Conservation (phyloP, 352 stramenopile species). For the Pythium phragmitis region DNA sequence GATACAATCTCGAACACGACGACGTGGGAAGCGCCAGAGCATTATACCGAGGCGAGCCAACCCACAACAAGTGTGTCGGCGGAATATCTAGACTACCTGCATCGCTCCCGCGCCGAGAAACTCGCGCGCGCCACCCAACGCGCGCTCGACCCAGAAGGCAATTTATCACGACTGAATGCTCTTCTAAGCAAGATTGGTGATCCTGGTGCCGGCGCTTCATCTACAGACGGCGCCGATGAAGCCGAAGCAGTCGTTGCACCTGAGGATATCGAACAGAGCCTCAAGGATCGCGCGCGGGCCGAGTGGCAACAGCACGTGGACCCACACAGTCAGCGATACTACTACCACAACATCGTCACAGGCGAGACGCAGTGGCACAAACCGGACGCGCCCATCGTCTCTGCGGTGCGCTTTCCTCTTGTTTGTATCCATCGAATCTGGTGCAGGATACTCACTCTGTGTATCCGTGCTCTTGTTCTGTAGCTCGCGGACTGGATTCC, state of each 20-base stretch:
- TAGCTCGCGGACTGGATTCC: conserved; percentile 82
- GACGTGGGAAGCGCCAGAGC: conserved; percentile 66
- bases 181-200: conserved; percentile 65
- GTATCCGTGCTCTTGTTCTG: not conserved
- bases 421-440: not conserved
- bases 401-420: conserved; percentile 44
- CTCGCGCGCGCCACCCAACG: conserved; percentile 58
- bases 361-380: conserved; percentile 79
- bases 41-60: conserved; percentile 39
- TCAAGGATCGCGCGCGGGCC: conserved; percentile 25
- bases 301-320: conserved; percentile 89
- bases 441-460: not conserved
- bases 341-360: conserved; percentile 83
- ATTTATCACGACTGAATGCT: conserved; percentile 66
- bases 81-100: conserved; percentile 75
- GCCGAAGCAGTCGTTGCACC: conserved; percentile 2
- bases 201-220: conserved; percentile 5
- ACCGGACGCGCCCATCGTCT: conserved; percentile 62
- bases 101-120: conserved; percentile 46
- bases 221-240: conserved; percentile 1
- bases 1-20: conserved; percentile 60
- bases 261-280: conserved; percentile 26
- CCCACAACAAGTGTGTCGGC: conserved; percentile 22
- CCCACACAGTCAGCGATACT: conserved; percentile 72
- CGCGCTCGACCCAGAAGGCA: conserved; percentile 66